These are phyloP conservation scores for Actinomucor elegans DNA, from an alignment of 371 early-diverging fungal species.

Conservation along the genomic window DNA sequence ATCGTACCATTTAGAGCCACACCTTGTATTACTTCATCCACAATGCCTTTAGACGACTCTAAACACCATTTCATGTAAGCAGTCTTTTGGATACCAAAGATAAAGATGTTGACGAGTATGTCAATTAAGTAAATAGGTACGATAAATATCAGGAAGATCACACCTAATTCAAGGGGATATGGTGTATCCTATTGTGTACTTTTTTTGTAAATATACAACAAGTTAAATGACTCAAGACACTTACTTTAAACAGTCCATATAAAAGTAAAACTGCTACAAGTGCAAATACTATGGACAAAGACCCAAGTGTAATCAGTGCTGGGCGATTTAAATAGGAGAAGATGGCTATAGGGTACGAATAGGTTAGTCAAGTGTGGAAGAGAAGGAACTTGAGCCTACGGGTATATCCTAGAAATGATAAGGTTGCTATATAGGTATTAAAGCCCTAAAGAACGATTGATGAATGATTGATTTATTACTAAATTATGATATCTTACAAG, in stretches of 20 bases:
- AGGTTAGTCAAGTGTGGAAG: background rate
- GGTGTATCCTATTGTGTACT: slow-evolving; percentile 10
- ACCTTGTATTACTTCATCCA: slow-evolving; percentile 5
- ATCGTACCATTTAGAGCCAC: background rate
- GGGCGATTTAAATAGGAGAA: slow-evolving; percentile 21
- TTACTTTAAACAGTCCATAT: slow-evolving; percentile 21
- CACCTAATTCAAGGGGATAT: background rate
- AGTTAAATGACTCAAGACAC: no score
- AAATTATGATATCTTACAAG: slow-evolving; percentile 15
- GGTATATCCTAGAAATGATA: slow-evolving; percentile 17
- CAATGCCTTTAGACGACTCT: background rate
- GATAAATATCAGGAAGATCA: slow-evolving; percentile 1
- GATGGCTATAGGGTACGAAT: slow-evolving; percentile 9
- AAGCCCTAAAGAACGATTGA: slow-evolving; percentile 8
- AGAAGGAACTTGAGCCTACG: no score
- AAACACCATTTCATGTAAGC: slow-evolving; percentile 34
- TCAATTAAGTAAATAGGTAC: slow-evolving; percentile 9
- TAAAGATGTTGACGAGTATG: slow-evolving; percentile 10
- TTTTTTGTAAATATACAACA: no score
- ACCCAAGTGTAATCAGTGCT: slow-evolving; percentile 15
- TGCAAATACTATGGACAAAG: slow-evolving; percentile 20
- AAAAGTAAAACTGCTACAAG: slow-evolving; percentile 12
- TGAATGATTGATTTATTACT: background rate
- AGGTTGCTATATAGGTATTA: slow-evolving; percentile 19
- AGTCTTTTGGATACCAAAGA: slow-evolving; percentile 36